These are phyloP conservation scores for Antarctomyces pellizariae DNA, from an alignment of 495 filamentous ascomycete species.

Conservation along the genomic window DNA sequence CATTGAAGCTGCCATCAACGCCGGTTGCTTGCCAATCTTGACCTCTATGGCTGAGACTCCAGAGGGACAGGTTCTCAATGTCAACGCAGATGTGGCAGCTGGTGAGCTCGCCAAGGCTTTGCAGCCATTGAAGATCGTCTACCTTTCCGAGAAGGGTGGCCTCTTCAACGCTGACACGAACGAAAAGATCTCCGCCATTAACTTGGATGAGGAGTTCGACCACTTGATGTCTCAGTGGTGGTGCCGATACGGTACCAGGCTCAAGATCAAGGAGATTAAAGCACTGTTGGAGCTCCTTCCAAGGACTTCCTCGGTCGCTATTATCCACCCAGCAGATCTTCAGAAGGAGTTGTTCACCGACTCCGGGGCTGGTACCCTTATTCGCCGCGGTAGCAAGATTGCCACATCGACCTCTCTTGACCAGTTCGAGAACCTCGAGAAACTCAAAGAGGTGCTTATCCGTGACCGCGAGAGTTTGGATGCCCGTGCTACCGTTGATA, in stretches of 20 bases:
- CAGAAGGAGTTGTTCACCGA: slow-evolving; percentile 96
- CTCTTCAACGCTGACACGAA: slow-evolving; percentile 82
- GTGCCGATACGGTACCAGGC: slow-evolving; percentile 84
- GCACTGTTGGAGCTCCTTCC: slow-evolving; percentile 71
- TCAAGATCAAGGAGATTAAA: slow-evolving; percentile 99
- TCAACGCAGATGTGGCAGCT: slow-evolving; percentile 93
- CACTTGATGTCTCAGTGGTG: slow-evolving; percentile 86
- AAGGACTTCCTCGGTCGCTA: slow-evolving; percentile 82
- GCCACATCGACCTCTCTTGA: slow-evolving; percentile 47
- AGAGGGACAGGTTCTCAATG: slow-evolving; percentile 87
- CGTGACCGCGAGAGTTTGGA: slow-evolving; percentile 71
- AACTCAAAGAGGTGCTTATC: slow-evolving; percentile 62
- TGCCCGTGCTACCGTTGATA: slow-evolving; percentile 60
- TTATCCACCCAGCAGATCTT: slow-evolving; percentile 84
- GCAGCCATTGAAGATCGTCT: slow-evolving; percentile 93
- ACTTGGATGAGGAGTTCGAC: slow-evolving; percentile 93
- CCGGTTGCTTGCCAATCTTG: slow-evolving; percentile 80
- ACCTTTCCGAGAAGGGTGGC: slow-evolving; percentile 92
- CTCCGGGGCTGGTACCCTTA: slow-evolving; percentile 84
- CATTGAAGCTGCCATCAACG: slow-evolving; percentile 79
- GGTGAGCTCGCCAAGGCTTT: slow-evolving; percentile 76
- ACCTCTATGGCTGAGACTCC: slow-evolving; percentile 92
- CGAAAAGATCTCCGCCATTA: slow-evolving; percentile 93
- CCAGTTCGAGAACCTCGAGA: slow-evolving; percentile 55
- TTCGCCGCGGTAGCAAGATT: slow-evolving; percentile 81